Evolutionary conservation across 2,329 filamentous ascomycete species (phyloP).

Genomic region (Ophiostoma australiae): DNA sequence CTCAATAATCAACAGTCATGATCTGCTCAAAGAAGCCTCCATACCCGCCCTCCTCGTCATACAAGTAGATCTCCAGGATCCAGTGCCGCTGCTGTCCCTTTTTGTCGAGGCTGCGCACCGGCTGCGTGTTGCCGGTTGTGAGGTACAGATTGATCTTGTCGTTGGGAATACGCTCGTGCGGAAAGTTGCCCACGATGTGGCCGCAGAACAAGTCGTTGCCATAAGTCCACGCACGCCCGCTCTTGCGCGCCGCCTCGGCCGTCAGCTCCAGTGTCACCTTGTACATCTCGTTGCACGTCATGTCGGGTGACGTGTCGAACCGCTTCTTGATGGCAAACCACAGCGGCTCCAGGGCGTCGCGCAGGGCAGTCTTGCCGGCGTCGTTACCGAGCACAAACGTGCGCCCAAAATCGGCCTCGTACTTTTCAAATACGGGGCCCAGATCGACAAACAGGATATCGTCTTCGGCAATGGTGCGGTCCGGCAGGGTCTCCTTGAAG

Average conservation of each 20-base stretch:
- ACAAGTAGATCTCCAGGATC: constrained; percentile 21
- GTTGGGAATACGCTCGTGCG: constrained; percentile 21
- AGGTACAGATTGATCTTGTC: constrained; percentile 20
- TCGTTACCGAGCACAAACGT: constrained; percentile 20
- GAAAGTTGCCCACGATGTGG: constrained; percentile 20
- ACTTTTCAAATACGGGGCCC: constrained; percentile 19
- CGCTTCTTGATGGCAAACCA: constrained; percentile 20
- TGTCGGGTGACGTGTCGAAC: constrained; percentile 12
- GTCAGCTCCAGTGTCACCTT: neutral
- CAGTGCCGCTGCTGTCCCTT: constrained; percentile 20
- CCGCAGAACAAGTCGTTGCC: constrained; percentile 18
- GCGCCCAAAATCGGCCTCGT: constrained; percentile 22
- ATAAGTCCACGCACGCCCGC: constrained; percentile 15
- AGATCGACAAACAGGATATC: constrained; percentile 21
- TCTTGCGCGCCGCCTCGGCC: constrained; percentile 1
- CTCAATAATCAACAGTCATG: constrained; percentile 13
- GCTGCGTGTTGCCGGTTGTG: constrained; percentile 11
- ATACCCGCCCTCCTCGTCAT: constrained; percentile 13
- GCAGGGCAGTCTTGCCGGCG: constrained; percentile 15
- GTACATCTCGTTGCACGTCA: constrained; percentile 18
- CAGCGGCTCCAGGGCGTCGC: constrained; percentile 19
- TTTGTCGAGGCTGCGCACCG: constrained; percentile 13
- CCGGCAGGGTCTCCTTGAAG: constrained; percentile 20
- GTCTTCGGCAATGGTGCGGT: constrained; percentile 14
- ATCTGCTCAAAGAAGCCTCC: constrained; percentile 21